Evolutionary conservation across 352 stramenopile genomes (phyloP), one percentile per base, ranked within the genome.

Genomic region (Albugo candida): DNA sequence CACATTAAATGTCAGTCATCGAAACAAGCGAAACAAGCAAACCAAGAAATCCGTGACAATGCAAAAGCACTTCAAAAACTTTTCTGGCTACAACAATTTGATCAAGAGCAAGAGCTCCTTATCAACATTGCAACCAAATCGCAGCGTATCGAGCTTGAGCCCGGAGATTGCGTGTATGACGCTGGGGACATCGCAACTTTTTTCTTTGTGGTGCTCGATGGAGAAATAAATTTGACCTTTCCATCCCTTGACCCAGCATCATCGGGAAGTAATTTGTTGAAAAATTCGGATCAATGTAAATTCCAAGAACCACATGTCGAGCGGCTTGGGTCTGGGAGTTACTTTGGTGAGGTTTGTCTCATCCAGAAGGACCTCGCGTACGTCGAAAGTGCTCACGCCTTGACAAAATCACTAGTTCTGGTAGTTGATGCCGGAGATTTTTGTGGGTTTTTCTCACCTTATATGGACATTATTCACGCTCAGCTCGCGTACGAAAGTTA

Each of bases 51-150:
- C 19, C 47, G 58, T 11, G 58, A 80, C 27, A 63, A 77, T 36
- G 52, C 59, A 14, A 42, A 57, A 18, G 36, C 80, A 10, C 53
- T 84, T 10, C 59, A 56, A 36, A 59, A 55, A 6, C 59, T 84
- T 47, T 65, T 70, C 20, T 84, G 70, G 67, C 45, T 84, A 11
- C 56, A 76, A 42, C 70, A 77, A 35, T 78, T 84, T 43, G 55
- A 45, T 10, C 55, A 54, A 3, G 67, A 82, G 45, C 52, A 52
- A 34, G 62, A 66, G 16, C 56, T 48, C 4, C 48, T 84, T n/a
- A 52, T 71, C 2, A 79, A 71, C 34, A 24, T 83, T 38, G 70
- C 64, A 3, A 56, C 59, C 6, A 68, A 61, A 12, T 64, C 60
- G 0, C 61, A 72, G n/a, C 60, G 66, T 2, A 49, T 83, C 2